Percentiles rank a stretch among this genome's conserved stretches.
Conservation (phyloP, 768 basidiomycete species). For the Kwoniella sp. region DNA sequence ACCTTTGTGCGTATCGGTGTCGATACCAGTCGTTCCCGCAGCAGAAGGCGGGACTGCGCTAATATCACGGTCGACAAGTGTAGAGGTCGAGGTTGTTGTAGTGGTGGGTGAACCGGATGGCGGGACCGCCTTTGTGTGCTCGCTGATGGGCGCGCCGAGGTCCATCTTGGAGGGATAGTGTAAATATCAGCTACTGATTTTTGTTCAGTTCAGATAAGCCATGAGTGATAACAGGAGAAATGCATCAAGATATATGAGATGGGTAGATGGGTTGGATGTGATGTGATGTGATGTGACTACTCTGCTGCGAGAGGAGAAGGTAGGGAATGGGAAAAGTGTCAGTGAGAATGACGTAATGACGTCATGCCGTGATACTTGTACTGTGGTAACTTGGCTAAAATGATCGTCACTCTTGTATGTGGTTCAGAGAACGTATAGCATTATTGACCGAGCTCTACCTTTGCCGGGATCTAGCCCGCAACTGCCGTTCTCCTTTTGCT, state of each 20-base stretch:
- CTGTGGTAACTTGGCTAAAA: too few species aligned
- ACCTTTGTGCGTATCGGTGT: background rate
- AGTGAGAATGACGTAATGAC: background rate
- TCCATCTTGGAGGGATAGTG: background rate
- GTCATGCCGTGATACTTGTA: slow-evolving; percentile 1
- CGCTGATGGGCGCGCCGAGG: slow-evolving; percentile 1
- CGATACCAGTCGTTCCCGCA: too few species aligned
- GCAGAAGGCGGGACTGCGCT: background rate
- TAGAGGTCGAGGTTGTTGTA: background rate
- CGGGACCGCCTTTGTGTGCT: background rate
- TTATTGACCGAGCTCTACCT: too few species aligned
- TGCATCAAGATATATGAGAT: background rate
- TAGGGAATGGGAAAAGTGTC: background rate
- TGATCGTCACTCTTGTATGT: too few species aligned
- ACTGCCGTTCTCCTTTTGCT: too few species aligned
- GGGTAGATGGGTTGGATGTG: background rate
- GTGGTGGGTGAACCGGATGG: background rate
- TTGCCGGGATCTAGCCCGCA: too few species aligned
- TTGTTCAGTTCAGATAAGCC: too few species aligned
- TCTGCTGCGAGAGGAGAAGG: background rate
- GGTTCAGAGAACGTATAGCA: too few species aligned
- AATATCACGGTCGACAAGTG: background rate
- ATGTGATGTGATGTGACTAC: slow-evolving; percentile 1
- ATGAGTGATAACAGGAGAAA: too few species aligned
- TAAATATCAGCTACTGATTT: background rate